Evolutionary conservation across 2,329 filamentous ascomycete species (phyloP).

Genomic region (Botrytis medusae): DNA sequence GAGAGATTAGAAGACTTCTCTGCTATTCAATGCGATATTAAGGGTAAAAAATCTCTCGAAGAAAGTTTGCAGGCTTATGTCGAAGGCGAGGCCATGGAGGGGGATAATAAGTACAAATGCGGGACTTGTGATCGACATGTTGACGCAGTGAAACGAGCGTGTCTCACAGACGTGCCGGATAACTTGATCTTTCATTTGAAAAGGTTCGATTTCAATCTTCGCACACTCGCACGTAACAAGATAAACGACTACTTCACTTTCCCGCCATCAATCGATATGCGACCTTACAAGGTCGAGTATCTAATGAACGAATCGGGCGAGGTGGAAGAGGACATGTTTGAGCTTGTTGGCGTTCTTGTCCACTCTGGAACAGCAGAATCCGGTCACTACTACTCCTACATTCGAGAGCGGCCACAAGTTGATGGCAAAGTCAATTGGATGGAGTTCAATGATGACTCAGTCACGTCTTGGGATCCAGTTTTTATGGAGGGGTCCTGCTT

Average conservation of each 20-base stretch:
- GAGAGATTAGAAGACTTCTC: constrained; percentile 88
- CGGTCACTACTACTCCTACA: constrained; percentile 96
- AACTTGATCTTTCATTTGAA: constrained; percentile 96
- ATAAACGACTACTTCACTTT: constrained; percentile 96
- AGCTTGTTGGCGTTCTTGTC: constrained; percentile 91
- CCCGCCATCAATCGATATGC: constrained; percentile 79
- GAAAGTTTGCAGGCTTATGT: constrained; percentile 95
- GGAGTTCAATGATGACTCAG: constrained; percentile 91
- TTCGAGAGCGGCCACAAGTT: constrained; percentile 70
- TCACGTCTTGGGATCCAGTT: constrained; percentile 70
- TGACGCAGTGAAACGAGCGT: constrained; percentile 89
- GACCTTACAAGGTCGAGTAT: constrained; percentile 83
- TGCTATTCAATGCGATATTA: constrained; percentile 93
- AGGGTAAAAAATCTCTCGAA: constrained; percentile 78
- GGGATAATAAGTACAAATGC: constrained; percentile 99
- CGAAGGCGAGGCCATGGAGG: constrained; percentile 93
- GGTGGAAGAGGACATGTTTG: constrained; percentile 72
- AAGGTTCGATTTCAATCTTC: constrained; percentile 78
- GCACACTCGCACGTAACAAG: constrained; percentile 78
- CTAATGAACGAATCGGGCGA: constrained; percentile 62
- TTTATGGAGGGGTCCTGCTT: constrained; percentile 77
- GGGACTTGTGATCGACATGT: constrained; percentile 86
- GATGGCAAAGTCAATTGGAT: constrained; percentile 63
- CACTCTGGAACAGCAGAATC: constrained; percentile 91
- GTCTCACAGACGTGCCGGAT: constrained; percentile 87